Conservation (phyloP, 768 basidiomycete species). For the Steccherinum ochraceum region DNA sequence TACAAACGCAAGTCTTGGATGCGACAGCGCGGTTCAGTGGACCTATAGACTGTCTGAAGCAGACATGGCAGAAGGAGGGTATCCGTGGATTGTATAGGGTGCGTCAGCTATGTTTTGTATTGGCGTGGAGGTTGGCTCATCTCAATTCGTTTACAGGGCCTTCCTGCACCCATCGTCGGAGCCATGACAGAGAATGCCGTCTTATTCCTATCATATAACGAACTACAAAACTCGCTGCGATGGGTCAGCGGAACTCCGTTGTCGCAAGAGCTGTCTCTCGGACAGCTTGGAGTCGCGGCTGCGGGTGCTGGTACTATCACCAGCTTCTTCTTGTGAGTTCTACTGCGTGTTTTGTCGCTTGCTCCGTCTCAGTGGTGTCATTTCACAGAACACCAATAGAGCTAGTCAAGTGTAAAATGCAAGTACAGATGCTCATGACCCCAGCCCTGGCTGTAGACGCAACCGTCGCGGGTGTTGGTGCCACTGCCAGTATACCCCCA, state of each 20-base stretch:
- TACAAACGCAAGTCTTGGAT: constrained; percentile 86
- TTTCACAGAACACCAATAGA: constrained; percentile 78
- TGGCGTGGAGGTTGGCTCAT: neutral
- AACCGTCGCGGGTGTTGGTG: constrained; percentile 12
- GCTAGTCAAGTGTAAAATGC: constrained; percentile 96
- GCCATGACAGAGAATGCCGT: constrained; percentile 91
- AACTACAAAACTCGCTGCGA: constrained; percentile 60
- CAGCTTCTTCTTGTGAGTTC: constrained; percentile 76
- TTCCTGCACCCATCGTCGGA: constrained; percentile 86
- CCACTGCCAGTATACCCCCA: constrained; percentile 11
- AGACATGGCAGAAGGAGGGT: constrained; percentile 81
- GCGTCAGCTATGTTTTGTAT: constrained; percentile 20
- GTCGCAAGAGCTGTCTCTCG: constrained; percentile 44
- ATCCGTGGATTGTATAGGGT: constrained; percentile 84
- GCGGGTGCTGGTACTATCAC: constrained; percentile 83
- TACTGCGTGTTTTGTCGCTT: neutral
- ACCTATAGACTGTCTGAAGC: constrained; percentile 78
- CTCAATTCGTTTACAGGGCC: constrained; percentile 39
- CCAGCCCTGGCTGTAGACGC: constrained; percentile 12
- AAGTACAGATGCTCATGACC: constrained; percentile 78
- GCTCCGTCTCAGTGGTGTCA: neutral
- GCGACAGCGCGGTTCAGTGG: constrained; percentile 68
- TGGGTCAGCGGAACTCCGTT: constrained; percentile 27
- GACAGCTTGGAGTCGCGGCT: constrained; percentile 73
- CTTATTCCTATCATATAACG: constrained; percentile 81